Evolutionary conservation across 1,284 basidiomycete genomes (phyloP).

Genomic region (Malassezia restricta): DNA sequence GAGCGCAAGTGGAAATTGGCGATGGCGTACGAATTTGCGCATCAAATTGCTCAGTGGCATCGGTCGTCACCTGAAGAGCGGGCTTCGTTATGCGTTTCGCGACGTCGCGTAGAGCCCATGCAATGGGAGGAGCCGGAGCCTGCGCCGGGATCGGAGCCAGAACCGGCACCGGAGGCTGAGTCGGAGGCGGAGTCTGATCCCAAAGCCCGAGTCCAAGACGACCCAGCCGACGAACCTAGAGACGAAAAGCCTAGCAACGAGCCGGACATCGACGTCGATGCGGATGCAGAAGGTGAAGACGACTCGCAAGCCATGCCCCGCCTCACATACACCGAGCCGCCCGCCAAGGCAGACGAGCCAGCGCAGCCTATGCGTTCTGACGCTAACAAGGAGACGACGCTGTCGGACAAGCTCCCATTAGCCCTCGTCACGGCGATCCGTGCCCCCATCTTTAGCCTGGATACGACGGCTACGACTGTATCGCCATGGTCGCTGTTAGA

Average conservation of each 20-base stretch:
- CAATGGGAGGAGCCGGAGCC: conserved; percentile 5
- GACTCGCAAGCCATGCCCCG: conserved; percentile 7
- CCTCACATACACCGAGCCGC: conserved; percentile 15
- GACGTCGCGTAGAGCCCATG: not conserved
- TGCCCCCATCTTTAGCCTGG: conserved; percentile 38
- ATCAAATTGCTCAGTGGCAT: conserved; percentile 77
- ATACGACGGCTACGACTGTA: conserved; percentile 29
- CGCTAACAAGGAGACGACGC: conserved; percentile 26
- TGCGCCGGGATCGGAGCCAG: not conserved
- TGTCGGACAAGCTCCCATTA: conserved; percentile 29
- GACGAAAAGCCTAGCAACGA: not conserved
- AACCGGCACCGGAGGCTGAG: not conserved
- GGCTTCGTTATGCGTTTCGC: conserved; percentile 53
- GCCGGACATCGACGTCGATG: conserved; percentile 18
- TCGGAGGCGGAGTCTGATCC: conserved; percentile 16
- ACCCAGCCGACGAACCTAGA: conserved; percentile 3
- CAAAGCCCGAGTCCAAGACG: conserved; percentile 17
- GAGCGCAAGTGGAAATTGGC: conserved; percentile 86
- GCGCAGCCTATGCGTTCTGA: conserved; percentile 16
- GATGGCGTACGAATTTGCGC: conserved; percentile 71
- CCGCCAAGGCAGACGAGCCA: conserved; percentile 23
- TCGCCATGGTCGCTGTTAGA: conserved; percentile 31
- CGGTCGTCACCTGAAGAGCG: conserved; percentile 58
- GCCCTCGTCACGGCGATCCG: conserved; percentile 32
- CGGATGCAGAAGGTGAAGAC: conserved; percentile 16